Percentiles rank a stretch among this genome's conserved stretches.
Conservation (phyloP, 352 stramenopile genomes). For the Stephanocyclus meneghinianus region DNA sequence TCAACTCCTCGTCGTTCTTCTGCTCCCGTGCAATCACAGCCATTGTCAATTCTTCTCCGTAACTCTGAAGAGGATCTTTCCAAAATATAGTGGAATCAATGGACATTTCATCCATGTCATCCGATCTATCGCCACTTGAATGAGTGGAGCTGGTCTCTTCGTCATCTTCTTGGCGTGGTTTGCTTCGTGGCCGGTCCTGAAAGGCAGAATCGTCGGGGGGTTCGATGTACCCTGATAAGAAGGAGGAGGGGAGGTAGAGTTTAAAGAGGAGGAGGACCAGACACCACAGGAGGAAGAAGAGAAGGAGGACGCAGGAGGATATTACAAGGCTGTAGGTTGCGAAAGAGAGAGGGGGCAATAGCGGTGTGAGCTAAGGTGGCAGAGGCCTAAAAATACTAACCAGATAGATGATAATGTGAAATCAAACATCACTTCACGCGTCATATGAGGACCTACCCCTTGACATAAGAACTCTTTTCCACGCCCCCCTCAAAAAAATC, state of each 20-base stretch:
- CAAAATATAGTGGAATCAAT: constrained; percentile 25
- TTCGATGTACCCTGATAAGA: constrained; percentile 25
- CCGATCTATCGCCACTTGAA: constrained; percentile 4
- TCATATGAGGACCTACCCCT: constrained; percentile 24
- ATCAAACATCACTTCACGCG: not conserved
- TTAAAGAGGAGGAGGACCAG: constrained; percentile 18
- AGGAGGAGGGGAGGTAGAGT: constrained; percentile 11
- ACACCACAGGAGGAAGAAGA: constrained; percentile 25
- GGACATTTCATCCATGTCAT: constrained; percentile 16
- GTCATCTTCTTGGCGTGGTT: constrained; percentile 5
- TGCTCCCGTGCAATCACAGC: constrained; percentile 29
- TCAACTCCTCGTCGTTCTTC: constrained; percentile 10
- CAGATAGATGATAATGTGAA: not conserved
- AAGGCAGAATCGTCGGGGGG: constrained; percentile 6
- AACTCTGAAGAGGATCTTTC: constrained; percentile 1
- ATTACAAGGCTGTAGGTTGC: constrained; percentile 13
- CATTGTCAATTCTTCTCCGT: constrained; percentile 33
- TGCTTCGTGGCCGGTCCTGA: not conserved
- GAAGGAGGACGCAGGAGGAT: constrained; percentile 29
- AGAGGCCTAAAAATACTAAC: not conserved
- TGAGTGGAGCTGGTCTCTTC: constrained; percentile 3
- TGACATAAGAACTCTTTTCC: constrained; percentile 26
- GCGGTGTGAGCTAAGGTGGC: too few species aligned
- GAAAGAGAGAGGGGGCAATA: not conserved
- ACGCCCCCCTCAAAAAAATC: constrained; percentile 14